Conservation (phyloP, 108 stramenopile genomes). For the Skeletonema potamos region DNA sequence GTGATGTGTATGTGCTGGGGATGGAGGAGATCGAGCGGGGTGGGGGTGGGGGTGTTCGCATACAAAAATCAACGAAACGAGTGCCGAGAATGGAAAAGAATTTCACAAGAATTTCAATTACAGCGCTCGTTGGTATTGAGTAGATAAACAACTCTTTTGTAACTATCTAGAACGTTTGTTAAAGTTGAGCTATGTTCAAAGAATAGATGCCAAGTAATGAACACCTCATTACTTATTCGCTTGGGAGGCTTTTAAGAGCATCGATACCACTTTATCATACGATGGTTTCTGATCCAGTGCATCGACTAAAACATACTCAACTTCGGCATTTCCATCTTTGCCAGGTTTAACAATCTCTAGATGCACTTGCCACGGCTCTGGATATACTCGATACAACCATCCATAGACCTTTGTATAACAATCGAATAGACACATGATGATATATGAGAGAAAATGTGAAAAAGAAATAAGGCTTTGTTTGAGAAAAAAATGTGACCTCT, state of each 20-base stretch:
- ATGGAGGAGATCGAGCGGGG: no score
- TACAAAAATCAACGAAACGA: no score
- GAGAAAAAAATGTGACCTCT: no score
- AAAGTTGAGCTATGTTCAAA: background rate
- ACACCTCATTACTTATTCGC: slow-evolving; percentile 1
- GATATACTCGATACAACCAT: slow-evolving; percentile 71
- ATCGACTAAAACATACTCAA: slow-evolving; percentile 44
- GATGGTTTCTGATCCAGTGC: slow-evolving; percentile 42
- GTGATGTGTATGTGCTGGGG: no score
- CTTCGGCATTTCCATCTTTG: slow-evolving; percentile 35
- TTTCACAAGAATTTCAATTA: background rate
- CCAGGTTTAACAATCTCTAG: slow-evolving; percentile 48
- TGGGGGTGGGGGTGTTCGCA: no score
- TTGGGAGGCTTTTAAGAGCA: slow-evolving; percentile 27
- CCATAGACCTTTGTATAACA: slow-evolving; percentile 19
- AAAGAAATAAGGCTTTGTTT: slow-evolving; percentile 20
- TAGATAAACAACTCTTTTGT: background rate
- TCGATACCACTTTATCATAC: slow-evolving; percentile 34
- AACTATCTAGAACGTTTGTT: background rate
- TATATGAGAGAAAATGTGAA: slow-evolving; percentile 48
- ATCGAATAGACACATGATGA: background rate
- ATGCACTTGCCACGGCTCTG: slow-evolving; percentile 81
- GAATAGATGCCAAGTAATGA: background rate
- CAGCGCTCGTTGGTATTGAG: background rate
- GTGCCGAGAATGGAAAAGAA: background rate